A percentile compares a stretch with the other conserved stretches of the same genome.
These are phyloP conservation scores for Biscogniauxia mediterranea DNA, from an alignment of 2,329 filamentous ascomycete species.

Conservation along the genomic window DNA sequence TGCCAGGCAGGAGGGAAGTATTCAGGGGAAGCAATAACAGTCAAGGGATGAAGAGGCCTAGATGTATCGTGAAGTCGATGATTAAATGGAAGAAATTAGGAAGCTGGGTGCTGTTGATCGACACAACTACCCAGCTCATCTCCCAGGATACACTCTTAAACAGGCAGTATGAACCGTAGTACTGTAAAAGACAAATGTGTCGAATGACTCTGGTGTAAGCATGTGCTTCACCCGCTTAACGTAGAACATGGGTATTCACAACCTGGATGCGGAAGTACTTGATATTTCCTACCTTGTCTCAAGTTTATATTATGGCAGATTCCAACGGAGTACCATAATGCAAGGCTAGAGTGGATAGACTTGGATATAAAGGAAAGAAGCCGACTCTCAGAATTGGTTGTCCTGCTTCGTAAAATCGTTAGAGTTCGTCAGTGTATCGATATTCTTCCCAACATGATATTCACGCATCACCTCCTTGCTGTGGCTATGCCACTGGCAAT, in stretches of 20 bases:
- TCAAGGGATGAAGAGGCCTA: background rate
- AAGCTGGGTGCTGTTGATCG: background rate
- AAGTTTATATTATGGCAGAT: background rate
- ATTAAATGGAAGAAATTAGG: background rate
- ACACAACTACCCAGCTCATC: background rate
- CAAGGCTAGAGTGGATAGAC: background rate
- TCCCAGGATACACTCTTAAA: background rate
- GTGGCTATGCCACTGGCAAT: background rate
- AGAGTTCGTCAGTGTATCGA: background rate
- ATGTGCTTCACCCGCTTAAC: background rate
- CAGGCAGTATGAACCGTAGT: background rate
- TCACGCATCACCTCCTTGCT: background rate
- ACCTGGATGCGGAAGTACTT: background rate
- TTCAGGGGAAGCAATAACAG: background rate
- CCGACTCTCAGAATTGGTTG: background rate
- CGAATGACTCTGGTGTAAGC: background rate
- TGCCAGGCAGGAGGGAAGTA: background rate
- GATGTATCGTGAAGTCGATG: background rate
- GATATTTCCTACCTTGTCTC: background rate
- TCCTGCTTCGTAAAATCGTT: background rate
- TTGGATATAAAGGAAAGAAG: background rate
- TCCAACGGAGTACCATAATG: background rate
- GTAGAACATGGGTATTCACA: background rate
- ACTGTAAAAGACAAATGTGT: background rate
- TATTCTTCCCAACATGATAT: background rate